Evolutionary conservation across 345 rosid species (phyloP), one percentile per base, ranked within the genome.

Genomic region (Odontarrhena argentea): DNA sequence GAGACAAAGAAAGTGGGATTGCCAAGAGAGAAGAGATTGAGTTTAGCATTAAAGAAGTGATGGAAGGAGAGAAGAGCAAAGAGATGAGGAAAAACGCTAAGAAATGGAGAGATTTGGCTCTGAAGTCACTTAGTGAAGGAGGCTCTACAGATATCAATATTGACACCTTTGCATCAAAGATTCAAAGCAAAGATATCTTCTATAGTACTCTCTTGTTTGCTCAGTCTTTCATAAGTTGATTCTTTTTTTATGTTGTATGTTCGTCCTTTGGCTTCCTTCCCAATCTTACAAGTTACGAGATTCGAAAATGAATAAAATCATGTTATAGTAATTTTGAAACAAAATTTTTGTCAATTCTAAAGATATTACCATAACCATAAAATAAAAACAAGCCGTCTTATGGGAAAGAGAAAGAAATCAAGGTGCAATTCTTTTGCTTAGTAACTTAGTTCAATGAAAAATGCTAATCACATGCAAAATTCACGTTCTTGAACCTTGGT

Each of bases 101-200:
- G 15, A 83, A 76, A 60, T 83, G 83, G 86, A 83, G 78, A 73
- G 71, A 79, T 34, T 63, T 82, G 49, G 83, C 87, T 9, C 46
- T 40, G 41, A 67, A 66, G 60, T 80, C 91, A 34, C 76, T 82
- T 1, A 59, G 48, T 46, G 78, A 81, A 68, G 88, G 80, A 22
- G 91, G 87, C 35, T 76, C 82, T 50, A 80, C 91, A 0, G 82
- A 83, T 63, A 40, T 35, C 26, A 80, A 77, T 50, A 82, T 83
- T 40, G 77, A 83, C 7, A 63, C 55, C 34, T 78, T 83, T 43
- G 64, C 81, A 11, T 55, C 78, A 4, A 61, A 35, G 6, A 60
- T 30, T 65, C 45, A 56, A 67, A 53, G 42, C 24, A 53, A 54
- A 36, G 4, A 14, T 56, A 37, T 54, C 24, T 32, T 18, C 8